phyloP scores from a whole-genome alignment of 495 filamentous ascomycete genomes.

The Penicillium malachiteum region DNA sequence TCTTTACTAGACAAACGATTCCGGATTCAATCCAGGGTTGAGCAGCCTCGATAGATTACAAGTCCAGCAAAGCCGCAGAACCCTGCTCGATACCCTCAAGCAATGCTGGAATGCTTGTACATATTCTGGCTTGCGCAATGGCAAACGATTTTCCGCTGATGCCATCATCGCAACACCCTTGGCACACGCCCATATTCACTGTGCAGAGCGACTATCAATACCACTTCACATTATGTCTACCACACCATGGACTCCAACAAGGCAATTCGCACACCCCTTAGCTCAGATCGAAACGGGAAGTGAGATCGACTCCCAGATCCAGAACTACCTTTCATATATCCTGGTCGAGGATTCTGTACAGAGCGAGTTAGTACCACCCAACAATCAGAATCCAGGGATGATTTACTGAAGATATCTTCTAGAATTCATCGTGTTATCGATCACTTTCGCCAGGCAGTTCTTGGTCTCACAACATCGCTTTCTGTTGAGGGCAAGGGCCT shows the following conservation, averaged over 20 bases:
- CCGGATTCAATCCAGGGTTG: background rate
- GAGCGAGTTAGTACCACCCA: background rate
- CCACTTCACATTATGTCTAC: constrained; percentile 17
- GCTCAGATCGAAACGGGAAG: constrained; percentile 3
- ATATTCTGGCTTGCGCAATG: background rate
- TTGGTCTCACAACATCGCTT: background rate
- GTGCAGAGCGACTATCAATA: constrained; percentile 10
- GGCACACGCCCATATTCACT: constrained; percentile 13
- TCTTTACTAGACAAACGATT: background rate
- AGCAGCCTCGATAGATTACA: background rate
- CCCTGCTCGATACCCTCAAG: background rate
- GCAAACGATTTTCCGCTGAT: constrained; percentile 8
- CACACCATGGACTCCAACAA: constrained; percentile 7
- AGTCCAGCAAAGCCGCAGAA: background rate
- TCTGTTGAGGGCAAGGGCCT: background rate
- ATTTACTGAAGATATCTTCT: background rate
- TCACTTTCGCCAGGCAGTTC: background rate
- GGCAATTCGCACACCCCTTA: constrained; percentile 7
- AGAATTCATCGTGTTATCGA: background rate
- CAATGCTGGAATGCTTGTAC: constrained; percentile 12
- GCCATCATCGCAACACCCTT: constrained; percentile 14
- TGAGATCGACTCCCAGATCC: constrained; percentile 1
- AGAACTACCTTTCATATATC: background rate
- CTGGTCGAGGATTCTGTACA: background rate
- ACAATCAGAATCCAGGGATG: background rate